Conservation (phyloP, 768 basidiomycete species). For the Podaxis rugospora region DNA sequence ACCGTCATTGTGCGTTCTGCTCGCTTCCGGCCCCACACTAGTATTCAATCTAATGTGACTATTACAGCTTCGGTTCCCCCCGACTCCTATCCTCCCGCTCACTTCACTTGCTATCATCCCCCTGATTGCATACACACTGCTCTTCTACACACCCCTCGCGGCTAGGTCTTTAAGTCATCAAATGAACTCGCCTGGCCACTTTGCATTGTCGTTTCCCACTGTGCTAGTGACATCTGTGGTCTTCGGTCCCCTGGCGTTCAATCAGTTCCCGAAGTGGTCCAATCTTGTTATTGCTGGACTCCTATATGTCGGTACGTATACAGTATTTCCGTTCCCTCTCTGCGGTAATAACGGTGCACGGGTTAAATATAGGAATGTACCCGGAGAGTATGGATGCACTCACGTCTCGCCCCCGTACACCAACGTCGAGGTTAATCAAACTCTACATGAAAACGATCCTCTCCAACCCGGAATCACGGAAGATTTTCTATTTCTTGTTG, state of each 20-base stretch:
- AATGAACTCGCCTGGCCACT: conserved; percentile 50
- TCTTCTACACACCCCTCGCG: conserved; percentile 57
- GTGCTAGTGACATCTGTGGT: conserved; percentile 44
- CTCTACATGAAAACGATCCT: conserved; percentile 88
- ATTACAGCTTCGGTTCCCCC: conserved; percentile 44
- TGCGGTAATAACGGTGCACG: not conserved
- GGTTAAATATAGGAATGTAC: conserved; percentile 40
- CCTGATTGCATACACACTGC: conserved; percentile 53
- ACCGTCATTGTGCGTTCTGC: conserved; percentile 46
- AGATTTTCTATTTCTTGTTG: conserved; percentile 95
- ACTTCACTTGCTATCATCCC: conserved; percentile 56
- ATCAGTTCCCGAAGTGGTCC: conserved; percentile 51
- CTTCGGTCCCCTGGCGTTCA: conserved; percentile 60
- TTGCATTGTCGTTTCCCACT: conserved; percentile 54
- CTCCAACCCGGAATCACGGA: conserved; percentile 86
- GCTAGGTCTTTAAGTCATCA: conserved; percentile 40
- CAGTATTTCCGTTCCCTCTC: not conserved
- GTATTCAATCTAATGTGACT: conserved; percentile 10
- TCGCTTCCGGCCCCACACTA: not conserved
- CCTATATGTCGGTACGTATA: conserved; percentile 55
- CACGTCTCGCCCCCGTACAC: conserved; percentile 41
- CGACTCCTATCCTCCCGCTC: conserved; percentile 51
- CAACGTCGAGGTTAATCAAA: conserved; percentile 49
- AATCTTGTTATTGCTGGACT: conserved; percentile 56
- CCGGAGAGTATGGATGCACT: conserved; percentile 41